Evolutionary conservation across 106 monocot genomes (phyloP).

Genomic region (Dioscorea alata): DNA sequence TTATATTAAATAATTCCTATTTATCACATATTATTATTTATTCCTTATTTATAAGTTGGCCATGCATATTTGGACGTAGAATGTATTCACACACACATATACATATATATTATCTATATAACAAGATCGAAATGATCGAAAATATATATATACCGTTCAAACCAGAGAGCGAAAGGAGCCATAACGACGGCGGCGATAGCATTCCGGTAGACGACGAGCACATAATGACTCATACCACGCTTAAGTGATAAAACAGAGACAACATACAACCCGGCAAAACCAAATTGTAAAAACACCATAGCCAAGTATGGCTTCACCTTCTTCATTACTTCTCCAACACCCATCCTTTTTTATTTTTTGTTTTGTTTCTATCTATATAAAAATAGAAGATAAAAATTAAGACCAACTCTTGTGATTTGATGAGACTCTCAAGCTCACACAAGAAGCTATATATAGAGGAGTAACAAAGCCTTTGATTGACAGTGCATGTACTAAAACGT

Average conservation of each 20-base stretch:
- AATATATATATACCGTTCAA: constrained; percentile 36
- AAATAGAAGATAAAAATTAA: not conserved
- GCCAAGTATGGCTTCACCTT: constrained; percentile 45
- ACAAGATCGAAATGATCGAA: not conserved
- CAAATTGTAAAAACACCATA: constrained; percentile 56
- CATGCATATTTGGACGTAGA: too few species aligned
- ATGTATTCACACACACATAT: too few species aligned
- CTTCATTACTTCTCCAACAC: constrained; percentile 6
- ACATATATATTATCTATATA: too few species aligned
- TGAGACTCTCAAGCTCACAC: not conserved
- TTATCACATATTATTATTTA: too few species aligned
- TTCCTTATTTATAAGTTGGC: too few species aligned
- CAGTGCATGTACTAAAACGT: too few species aligned
- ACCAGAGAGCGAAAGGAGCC: constrained; percentile 50
- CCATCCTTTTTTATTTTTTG: constrained; percentile 4
- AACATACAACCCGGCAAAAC: constrained; percentile 50
- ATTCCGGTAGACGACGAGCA: constrained; percentile 63
- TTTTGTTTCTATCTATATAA: not conserved
- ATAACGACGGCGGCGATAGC: constrained; percentile 24
- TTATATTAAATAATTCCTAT: too few species aligned
- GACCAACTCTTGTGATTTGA: not conserved
- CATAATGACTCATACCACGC: constrained; percentile 62
- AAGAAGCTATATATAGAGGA: not conserved
- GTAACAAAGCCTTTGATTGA: not conserved
- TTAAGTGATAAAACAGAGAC: constrained; percentile 39